These are phyloP conservation scores for Sophora flavescens DNA, from an alignment of 306 rosid species.

Conservation along the genomic window DNA sequence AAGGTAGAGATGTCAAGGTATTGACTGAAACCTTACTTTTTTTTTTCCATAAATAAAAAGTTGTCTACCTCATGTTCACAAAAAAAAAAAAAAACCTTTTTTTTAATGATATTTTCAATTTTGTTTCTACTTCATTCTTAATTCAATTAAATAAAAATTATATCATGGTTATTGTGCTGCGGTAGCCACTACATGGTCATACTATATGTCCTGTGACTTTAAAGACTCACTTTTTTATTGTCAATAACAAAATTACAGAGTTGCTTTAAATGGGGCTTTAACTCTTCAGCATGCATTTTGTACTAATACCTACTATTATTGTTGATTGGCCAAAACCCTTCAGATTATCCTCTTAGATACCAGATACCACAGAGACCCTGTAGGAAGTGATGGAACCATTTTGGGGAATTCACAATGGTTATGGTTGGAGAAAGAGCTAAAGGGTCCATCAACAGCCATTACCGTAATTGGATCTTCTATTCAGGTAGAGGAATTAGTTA, in stretches of 20 bases:
- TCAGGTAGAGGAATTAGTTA: constrained; percentile 59
- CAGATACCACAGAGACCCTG: constrained; percentile 85
- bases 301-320: constrained; percentile 33
- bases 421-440: constrained; percentile 80
- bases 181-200: not conserved
- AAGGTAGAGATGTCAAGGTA: constrained; percentile 77
- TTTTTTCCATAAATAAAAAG: constrained; percentile 9
- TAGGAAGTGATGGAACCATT: constrained; percentile 79
- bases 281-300: constrained; percentile 33
- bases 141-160: not conserved
- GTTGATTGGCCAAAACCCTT: constrained; percentile 30
- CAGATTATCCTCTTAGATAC: constrained; percentile 70
- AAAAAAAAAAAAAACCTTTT: no score
- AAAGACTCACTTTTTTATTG: constrained; percentile 2
- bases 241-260: constrained; percentile 12
- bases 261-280: constrained; percentile 10
- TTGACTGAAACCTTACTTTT: constrained; percentile 24
- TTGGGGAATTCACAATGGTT: constrained; percentile 78
- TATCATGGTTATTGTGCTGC: constrained; percentile 16
- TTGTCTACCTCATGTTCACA: no score
- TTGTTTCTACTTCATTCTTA: constrained; percentile 1
- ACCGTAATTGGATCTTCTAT: constrained; percentile 83
- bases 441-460: constrained; percentile 66
- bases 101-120: no score
- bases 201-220: constrained; percentile 1